Percentiles rank a stretch among this genome's conserved stretches.
These are phyloP conservation scores for Astrothelium macrocarpum DNA, from an alignment of 495 filamentous ascomycete species.

Conservation along the genomic window DNA sequence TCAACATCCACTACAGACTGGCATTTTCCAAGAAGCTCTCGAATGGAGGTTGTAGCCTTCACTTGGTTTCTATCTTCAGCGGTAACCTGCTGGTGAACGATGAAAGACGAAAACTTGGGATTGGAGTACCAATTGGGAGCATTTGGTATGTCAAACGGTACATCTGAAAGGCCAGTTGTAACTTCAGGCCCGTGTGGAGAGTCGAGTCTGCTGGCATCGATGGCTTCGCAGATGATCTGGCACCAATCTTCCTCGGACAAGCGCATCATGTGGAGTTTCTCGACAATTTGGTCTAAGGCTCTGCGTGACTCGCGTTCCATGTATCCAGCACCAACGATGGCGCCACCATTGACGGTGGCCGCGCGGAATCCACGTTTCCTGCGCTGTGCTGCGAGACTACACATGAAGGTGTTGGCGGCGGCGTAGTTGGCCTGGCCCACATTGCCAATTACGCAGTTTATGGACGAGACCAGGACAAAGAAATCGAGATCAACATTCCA, in stretches of 20 bases:
- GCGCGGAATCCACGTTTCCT: not conserved
- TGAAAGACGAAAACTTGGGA: not conserved
- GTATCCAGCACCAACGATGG: not conserved
- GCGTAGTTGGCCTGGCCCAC: slow-evolving; percentile 7
- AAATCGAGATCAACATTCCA: not conserved
- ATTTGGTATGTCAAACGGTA: not conserved
- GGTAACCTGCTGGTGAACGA: too few relatives aligned
- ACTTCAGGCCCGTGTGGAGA: not conserved
- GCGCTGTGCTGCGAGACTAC: not conserved
- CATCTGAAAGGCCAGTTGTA: not conserved
- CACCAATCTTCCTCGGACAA: not conserved
- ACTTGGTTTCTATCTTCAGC: too few relatives aligned
- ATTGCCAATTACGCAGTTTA: not conserved
- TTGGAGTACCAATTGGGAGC: not conserved
- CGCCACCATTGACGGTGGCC: not conserved
- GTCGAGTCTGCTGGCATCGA: not conserved
- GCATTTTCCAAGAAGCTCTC: not conserved
- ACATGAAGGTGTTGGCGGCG: slow-evolving; percentile 1
- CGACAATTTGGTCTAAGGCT: not conserved
- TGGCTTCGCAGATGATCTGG: not conserved
- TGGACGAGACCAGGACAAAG: slow-evolving; percentile 8
- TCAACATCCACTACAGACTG: too few relatives aligned
- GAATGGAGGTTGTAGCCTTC: not conserved
- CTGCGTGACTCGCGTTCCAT: not conserved
- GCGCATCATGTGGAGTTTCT: not conserved